Evolutionary conservation across 768 basidiomycete species (phyloP), one percentile per base, ranked within the genome.

Genomic region (Phaeotremella fagi): DNA sequence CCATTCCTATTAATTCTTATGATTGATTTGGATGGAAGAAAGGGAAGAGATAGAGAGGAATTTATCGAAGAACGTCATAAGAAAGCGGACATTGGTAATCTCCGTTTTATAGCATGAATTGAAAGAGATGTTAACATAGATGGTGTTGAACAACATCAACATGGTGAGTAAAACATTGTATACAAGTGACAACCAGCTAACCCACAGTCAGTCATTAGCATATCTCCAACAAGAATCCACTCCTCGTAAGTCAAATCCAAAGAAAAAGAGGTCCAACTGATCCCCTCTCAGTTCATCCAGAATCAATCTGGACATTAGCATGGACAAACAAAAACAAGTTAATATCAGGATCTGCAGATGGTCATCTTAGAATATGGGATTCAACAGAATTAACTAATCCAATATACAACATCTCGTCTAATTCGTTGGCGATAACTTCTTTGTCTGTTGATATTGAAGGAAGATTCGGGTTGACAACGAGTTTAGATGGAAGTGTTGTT

Each of bases 371-470:
- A 12, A 57, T 74, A 48, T 72, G 53, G 54, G 65, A 64, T 44
- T 45, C 64, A 9, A 33, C 47, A 3, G 59, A 61, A n/a, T 49
- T 59, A 2, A 86, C 85, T 20, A 82, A 86, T 61, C 80, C 82
- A 2, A 79, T 78, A 66, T 80, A 55, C 56, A 77, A 83, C 28
- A 82, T 83, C 16, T 75, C 82, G 31, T 79, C 85, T n/a, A 88
- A 94, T 75, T 83, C 88, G 5, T 83, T 94, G 18, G 90, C 87
- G 2, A 82, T 90, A 59, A 82, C 88, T 16, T 89, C 89, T 4
- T 75, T 94, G 28, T 88, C 87, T 16, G 82, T 82, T 6, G 80
- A 84, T 18, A 79, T 82, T 44, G 55, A 68, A 36, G 91, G 88
- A 6, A 78, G 76, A 43, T 76, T 75, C 26, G 88, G 83, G 0